Evolutionary conservation across 1,284 basidiomycete genomes (phyloP), one percentile per base, ranked within the genome.

Genomic region (Athelia sp.): DNA sequence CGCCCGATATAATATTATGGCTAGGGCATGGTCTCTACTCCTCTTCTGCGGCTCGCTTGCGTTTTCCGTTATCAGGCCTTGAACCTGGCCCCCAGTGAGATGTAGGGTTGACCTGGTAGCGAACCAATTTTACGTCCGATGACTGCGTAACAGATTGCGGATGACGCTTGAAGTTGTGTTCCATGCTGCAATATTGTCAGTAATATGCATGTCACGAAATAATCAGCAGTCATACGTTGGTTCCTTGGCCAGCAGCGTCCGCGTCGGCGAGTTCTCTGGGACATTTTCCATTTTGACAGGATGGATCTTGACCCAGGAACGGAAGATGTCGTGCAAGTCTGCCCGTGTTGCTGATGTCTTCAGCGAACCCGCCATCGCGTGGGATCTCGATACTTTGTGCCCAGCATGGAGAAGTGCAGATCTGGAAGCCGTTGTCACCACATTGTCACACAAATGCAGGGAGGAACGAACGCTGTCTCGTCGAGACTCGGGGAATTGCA

Each of bases 21-120:
- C 26, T n/a, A 29, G 26, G 26, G 26, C 4, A 4, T 13, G 13
- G 6, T 29, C 26, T n/a, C 19, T 21, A 40, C n/a, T 40, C 36
- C 17, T 47, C 31, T 18, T 38, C 32, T 38, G 22, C n/a, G 17
- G 74, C 76, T 40, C 80, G 63, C 60, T 83, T 83, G 29, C 76
- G 63, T 52, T 77, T 78, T 14, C 71, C 69, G 26, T 68, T 64
- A 22, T 65, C 62, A 13, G 85, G 84, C 57, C 74, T 82, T 47
- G 75, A 75, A n/a, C 76, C 82, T 2, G 96, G 96, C 0, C 96
- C 96, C 96, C 96, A 99, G 63, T 97, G 82, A 2, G 87, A 79
- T 35, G 84, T 77, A 2, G 96, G 96, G 64, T 98, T 98, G 58
- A 82, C 77, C 68, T 97, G 96, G 69, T 98, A 98, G 45, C 91